Base-by-base conservation (phyloP, 192 early-diverging fungal genomes). In the Coemansia asiatica region DNA sequence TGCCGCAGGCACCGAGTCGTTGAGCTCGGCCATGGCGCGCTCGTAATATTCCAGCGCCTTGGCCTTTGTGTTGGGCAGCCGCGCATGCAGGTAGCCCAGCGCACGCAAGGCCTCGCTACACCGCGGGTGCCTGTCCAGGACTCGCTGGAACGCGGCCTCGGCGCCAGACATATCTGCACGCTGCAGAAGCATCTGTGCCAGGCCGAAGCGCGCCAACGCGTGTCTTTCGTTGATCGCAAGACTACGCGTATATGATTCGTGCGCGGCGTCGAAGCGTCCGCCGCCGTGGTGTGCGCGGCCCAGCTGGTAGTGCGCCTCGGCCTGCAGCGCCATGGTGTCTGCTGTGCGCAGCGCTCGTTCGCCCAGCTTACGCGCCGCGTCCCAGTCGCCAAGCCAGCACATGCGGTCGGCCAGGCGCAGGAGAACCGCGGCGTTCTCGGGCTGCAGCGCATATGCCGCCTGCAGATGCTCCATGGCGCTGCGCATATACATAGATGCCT, bases 101-200 rank as follows among this genome's bases (percentile, higher is more conserved):
- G 88, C 79, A 54, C 85, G 75, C 58, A 89, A 76, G 16, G 79
- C 87, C 71, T 89, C 88, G 40, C 87, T 84, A 72, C 85, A 89
- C n/a, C 79, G 61, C 22, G 90, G 86, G 44, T 87, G 83, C 47
- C 73, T 71, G 56, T 81, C 76, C 6, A 86, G 79, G 28, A 91
- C 78, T 25, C 83, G 83, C 63, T 89, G 85, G 64, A 87, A 87
- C 15, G 80, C 79, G 0, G 67, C 75, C 56, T 82, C 72, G 31
- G 79, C 81, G 28, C 72, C 68, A 13, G 76, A 66, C 67, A 73
- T 73, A 59, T 82, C 68, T 0, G 64, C 61, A 44, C 74, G 75
- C 49, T 81, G 76, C 10, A 94, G 69, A 31, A 88, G 81, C 72
- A 90, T 87, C 71, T 94, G 90, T 1, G 90, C 93, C 44, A 94